These are phyloP conservation scores for Parathielavia appendiculata DNA, from an alignment of 495 filamentous ascomycete genomes.

Conservation along the genomic window DNA sequence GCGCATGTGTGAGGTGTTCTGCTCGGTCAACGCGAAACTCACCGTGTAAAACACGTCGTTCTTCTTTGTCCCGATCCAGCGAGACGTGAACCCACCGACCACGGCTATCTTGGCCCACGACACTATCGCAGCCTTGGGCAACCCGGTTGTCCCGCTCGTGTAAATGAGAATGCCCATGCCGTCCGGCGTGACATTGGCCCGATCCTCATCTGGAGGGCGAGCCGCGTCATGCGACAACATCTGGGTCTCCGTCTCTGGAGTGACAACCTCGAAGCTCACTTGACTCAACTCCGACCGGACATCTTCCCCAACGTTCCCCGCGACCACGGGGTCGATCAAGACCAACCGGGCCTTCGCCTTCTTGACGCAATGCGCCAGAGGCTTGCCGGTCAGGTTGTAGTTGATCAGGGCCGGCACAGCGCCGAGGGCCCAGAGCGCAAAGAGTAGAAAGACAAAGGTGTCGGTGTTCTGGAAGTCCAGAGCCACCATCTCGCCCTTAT, in stretches of 20 bases:
- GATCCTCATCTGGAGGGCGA: slow-evolving; percentile 59
- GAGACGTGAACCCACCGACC: slow-evolving; percentile 49
- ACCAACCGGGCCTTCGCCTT: slow-evolving; percentile 64
- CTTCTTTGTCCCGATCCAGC: slow-evolving; percentile 53
- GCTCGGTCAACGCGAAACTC: slow-evolving; percentile 20
- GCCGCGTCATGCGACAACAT: slow-evolving; percentile 50
- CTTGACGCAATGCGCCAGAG: slow-evolving; percentile 73
- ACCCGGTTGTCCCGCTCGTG: slow-evolving; percentile 53
- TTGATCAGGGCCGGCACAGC: slow-evolving; percentile 92
- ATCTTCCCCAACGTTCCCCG: slow-evolving; percentile 42
- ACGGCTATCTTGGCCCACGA: slow-evolving; percentile 64
- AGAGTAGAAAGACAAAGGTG: slow-evolving; percentile 73
- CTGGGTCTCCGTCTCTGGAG: slow-evolving; percentile 57
- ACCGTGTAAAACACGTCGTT: slow-evolving; percentile 79
- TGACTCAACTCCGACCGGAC: slow-evolving; percentile 38
- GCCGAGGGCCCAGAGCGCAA: slow-evolving; percentile 85
- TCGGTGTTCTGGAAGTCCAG: slow-evolving; percentile 85
- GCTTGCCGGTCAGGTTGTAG: slow-evolving; percentile 74
- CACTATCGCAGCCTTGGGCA: slow-evolving; percentile 87
- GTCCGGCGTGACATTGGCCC: slow-evolving; percentile 45
- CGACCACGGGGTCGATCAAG: slow-evolving; percentile 68
- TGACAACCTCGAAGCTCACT: slow-evolving; percentile 59
- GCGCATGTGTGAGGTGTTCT: background rate
- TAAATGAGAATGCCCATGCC: slow-evolving; percentile 75
- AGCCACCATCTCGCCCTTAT: slow-evolving; percentile 76